These are phyloP conservation scores for Neurospora discreta DNA, from an alignment of 495 filamentous ascomycete genomes.

Conservation along the genomic window DNA sequence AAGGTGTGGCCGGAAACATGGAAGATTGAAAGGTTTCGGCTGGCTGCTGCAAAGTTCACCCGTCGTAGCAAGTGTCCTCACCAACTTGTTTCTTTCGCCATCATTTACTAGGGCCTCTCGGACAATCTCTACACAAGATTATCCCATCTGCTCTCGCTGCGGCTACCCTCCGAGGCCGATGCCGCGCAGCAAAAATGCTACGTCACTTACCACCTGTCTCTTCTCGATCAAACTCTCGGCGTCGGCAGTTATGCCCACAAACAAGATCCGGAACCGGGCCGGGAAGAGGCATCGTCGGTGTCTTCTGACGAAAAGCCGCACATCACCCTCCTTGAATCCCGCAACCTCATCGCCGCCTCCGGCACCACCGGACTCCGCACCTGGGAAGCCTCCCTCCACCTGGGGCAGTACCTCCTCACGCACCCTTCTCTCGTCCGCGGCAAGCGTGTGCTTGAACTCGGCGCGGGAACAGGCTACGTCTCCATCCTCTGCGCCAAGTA, in stretches of 20 bases:
- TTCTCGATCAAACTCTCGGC: conserved; percentile 2
- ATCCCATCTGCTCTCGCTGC: conserved; percentile 45
- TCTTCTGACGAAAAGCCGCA: not conserved
- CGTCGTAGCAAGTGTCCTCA: conserved; percentile 1
- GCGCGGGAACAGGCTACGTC: conserved; percentile 79
- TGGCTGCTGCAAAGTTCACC: not conserved
- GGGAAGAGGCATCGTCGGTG: no score
- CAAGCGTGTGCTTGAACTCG: conserved; percentile 71
- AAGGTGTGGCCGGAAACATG: not conserved
- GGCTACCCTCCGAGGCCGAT: conserved; percentile 45
- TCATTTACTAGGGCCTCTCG: conserved; percentile 51
- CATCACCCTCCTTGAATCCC: conserved; percentile 59
- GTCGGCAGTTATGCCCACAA: not conserved
- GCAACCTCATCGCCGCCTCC: conserved; percentile 56
- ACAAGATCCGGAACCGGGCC: not conserved
- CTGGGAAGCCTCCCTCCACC: conserved; percentile 87
- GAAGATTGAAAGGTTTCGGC: not conserved
- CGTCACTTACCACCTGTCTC: conserved; percentile 57
- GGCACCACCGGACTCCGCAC: conserved; percentile 83
- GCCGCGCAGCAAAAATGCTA: conserved; percentile 65
- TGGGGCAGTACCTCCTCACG: conserved; percentile 57
- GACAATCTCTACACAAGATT: conserved; percentile 58
- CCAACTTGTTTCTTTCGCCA: conserved; percentile 6
- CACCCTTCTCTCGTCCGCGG: conserved; percentile 31
- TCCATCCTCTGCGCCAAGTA: conserved; percentile 71